Evolutionary conservation across 208 protist species (phyloP).

Genomic region (Trypanosoma mega): DNA sequence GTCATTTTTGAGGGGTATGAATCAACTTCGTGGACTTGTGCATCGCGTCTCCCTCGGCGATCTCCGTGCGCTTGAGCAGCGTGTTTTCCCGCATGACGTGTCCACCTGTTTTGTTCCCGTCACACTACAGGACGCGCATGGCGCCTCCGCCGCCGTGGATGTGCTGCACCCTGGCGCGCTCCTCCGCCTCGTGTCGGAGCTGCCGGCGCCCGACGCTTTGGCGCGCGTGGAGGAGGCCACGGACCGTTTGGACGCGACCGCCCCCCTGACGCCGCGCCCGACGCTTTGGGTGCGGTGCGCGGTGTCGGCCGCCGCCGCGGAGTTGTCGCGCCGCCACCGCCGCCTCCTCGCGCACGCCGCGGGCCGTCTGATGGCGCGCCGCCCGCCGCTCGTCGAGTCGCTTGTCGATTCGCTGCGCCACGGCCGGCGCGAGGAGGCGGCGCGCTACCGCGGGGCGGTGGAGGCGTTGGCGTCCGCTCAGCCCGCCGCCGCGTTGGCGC

Average conservation of each 20-base stretch:
- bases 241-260: background rate
- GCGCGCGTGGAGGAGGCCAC: slow-evolving; percentile 27
- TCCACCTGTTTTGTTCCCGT: slow-evolving; percentile 22
- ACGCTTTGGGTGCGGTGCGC: background rate
- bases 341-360: background rate
- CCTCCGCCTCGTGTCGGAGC: slow-evolving; percentile 16
- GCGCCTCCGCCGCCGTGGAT: background rate
- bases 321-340: background rate
- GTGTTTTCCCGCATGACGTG: slow-evolving; percentile 20
- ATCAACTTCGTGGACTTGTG: slow-evolving; percentile 59
- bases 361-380: background rate
- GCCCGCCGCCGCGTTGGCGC: slow-evolving; percentile 36
- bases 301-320: background rate
- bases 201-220: slow-evolving; percentile 31
- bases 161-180: slow-evolving; percentile 31
- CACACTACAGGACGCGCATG: slow-evolving; percentile 10
- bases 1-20: slow-evolving; percentile 28
- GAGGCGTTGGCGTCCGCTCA: slow-evolving; percentile 46
- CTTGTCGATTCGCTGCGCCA: background rate
- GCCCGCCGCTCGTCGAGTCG: background rate
- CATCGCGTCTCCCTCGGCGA: slow-evolving; percentile 24
- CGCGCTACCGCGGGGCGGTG: slow-evolving; percentile 54
- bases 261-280: background rate
- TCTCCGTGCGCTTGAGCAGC: slow-evolving; percentile 32
- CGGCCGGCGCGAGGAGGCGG: background rate